A percentile compares a stretch with the other conserved stretches of the same genome.
Conservation (phyloP, 2,329 filamentous ascomycete species). For the Mollisia scopiformis region DNA sequence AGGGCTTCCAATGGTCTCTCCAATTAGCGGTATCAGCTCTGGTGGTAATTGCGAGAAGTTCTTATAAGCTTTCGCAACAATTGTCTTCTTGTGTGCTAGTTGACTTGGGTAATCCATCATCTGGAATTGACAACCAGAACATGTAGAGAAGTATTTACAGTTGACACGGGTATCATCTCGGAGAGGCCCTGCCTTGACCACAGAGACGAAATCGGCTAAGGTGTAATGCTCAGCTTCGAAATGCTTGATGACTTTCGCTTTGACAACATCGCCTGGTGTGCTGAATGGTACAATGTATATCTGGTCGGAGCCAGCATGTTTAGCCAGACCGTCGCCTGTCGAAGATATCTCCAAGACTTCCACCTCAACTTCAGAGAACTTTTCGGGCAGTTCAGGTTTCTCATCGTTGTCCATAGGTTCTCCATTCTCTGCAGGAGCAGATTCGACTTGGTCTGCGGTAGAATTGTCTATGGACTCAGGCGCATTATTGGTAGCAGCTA, state of each 20-base stretch:
- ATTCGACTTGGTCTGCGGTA: conserved; percentile 24
- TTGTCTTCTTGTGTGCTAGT: conserved; percentile 78
- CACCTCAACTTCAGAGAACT: conserved; percentile 77
- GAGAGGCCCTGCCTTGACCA: conserved; percentile 71
- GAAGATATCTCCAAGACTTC: conserved; percentile 84
- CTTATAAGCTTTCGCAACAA: conserved; percentile 88
- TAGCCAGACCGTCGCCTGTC: conserved; percentile 86
- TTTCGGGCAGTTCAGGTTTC: conserved; percentile 56
- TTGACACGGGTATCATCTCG: conserved; percentile 77
- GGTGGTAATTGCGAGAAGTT: conserved; percentile 87
- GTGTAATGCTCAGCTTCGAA: conserved; percentile 67
- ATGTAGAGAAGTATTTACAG: conserved; percentile 86
- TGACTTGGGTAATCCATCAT: conserved; percentile 92
- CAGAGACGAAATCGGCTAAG: conserved; percentile 79
- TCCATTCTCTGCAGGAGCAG: conserved; percentile 25
- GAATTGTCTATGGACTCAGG: conserved; percentile 36
- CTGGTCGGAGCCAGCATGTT: conserved; percentile 62
- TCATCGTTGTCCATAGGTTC: conserved; percentile 18
- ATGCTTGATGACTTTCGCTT: conserved; percentile 79
- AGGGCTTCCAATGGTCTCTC: conserved; percentile 87
- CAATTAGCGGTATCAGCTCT: conserved; percentile 73
- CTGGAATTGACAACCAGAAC: conserved; percentile 95
- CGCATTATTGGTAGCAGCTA: not conserved
- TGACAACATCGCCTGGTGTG: conserved; percentile 80
- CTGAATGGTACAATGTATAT: conserved; percentile 90